A percentile compares a stretch with the other conserved stretches of the same genome.
Evolutionary conservation across 768 basidiomycete genomes (phyloP).

Genomic region (Cyclocybe cylindracea): DNA sequence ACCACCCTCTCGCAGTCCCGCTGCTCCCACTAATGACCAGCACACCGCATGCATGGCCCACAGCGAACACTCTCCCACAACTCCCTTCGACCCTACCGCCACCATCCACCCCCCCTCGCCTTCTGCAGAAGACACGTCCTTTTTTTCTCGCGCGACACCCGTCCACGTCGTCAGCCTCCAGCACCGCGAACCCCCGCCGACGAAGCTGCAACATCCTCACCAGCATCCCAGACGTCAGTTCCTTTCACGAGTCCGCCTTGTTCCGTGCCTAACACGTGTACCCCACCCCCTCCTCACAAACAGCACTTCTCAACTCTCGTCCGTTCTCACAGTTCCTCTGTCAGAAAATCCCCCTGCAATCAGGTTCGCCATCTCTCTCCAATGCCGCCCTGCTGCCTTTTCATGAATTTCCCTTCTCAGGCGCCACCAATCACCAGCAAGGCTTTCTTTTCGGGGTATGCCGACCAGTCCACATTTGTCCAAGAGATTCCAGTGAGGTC

Average conservation of each 20-base stretch:
- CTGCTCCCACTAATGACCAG: background rate
- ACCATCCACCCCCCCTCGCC: background rate
- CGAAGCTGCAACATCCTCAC: background rate
- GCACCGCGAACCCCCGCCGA: background rate
- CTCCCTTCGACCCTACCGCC: background rate
- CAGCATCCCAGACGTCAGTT: slow-evolving; percentile 5
- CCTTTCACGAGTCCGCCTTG: slow-evolving; percentile 6
- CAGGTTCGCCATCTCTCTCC: slow-evolving; percentile 26
- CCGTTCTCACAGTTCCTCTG: slow-evolving; percentile 39
- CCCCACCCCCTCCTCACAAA: slow-evolving; percentile 27
- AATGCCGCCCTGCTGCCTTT: slow-evolving; percentile 17
- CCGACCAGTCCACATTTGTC: slow-evolving; percentile 26
- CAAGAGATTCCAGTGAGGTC: slow-evolving; percentile 11
- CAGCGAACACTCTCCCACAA: background rate
- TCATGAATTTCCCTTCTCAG: slow-evolving; percentile 16
- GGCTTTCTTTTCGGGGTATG: slow-evolving; percentile 31
- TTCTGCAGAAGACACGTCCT: background rate
- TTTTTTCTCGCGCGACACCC: no score
- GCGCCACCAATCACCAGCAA: slow-evolving; percentile 15
- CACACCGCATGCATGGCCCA: slow-evolving; percentile 8
- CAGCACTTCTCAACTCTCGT: slow-evolving; percentile 40
- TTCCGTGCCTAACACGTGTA: slow-evolving; percentile 53
- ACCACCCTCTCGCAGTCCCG: background rate
- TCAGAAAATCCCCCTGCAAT: slow-evolving; percentile 20
- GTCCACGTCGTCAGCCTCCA: background rate